phyloP scores from a whole-genome alignment of 805 yeast species.

The Hanseniaspora nectarophila region DNA sequence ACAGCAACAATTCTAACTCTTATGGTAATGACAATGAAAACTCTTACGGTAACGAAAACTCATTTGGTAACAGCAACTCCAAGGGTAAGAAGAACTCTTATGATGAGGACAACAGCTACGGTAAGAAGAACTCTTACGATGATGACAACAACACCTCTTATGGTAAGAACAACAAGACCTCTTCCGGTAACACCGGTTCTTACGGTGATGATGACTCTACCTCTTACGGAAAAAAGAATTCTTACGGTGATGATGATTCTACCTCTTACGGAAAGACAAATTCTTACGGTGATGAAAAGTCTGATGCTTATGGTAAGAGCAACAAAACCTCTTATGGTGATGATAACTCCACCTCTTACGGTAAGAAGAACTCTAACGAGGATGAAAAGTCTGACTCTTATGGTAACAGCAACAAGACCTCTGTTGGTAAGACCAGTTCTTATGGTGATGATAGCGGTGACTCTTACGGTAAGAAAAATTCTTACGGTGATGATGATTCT shows the following conservation, averaged over 20 bases:
- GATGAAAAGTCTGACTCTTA: conserved; percentile 21
- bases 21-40: background rate
- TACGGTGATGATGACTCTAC: conserved; percentile 21
- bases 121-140: conserved; percentile 29
- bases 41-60: conserved; percentile 19
- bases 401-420: conserved; percentile 19
- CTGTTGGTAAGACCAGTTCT: conserved; percentile 21
- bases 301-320: conserved; percentile 20
- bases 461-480: conserved; percentile 20
- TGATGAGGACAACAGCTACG: conserved; percentile 15
- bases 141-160: conserved; percentile 21
- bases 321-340: conserved; percentile 23
- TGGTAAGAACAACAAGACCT: conserved; percentile 19
- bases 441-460: conserved; percentile 21
- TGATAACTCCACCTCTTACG: conserved; percentile 16
- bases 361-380: conserved; percentile 29
- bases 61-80: conserved; percentile 20
- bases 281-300: conserved; percentile 12
- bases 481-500: conserved; percentile 16
- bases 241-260: conserved; percentile 16
- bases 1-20: background rate
- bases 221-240: conserved; percentile 20
- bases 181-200: conserved; percentile 21
- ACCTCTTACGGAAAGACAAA: conserved; percentile 23
- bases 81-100: conserved; percentile 5